Base-by-base conservation (phyloP, 768 basidiomycete genomes). In the Mycena amicta region DNA sequence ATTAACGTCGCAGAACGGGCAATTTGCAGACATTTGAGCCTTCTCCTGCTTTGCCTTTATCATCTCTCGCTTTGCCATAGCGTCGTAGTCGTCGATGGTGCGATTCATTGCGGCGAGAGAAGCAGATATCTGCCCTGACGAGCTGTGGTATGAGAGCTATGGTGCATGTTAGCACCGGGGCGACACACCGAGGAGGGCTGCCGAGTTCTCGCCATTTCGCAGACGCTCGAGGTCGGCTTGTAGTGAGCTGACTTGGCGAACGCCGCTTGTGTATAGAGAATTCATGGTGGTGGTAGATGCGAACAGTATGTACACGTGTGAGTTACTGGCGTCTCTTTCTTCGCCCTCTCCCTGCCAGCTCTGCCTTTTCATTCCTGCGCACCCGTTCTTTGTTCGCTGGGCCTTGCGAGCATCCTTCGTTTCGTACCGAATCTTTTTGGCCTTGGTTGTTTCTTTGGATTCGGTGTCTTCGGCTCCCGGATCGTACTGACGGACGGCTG, bases 1-100 rank as follows among this genome's bases (percentile, higher is more conserved):
- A 53, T 3, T 31, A 53, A 50, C 50, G 23, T 16, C 30, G 27
- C 31, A 27, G 49, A 15, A 12, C 40, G 40, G 43, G 22, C 43
- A 13, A 57, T 47, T 39, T 40, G 74, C 85, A 66, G 66, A 95
- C 92, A 90, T 89, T 70, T 90, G 83, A 0, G 95, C 97, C 76
- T 98, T 98, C 76, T 98, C 96, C 73, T 95, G 89, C 75, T 97
- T 98, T 45, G 92, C 87, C 66, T 92, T 93, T 52, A 98, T 95
- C 69, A 97, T 93, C 74, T 99, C 97, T 61, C 95, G 82, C 76
- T 89, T 92, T 0, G 92, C 93, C 92, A 98, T 95, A 8, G 91
- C 89, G 67, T 98, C 95, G 69, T 96, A 98, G 69, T 99, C 97
- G 60, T 98, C 95, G 62, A 98, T 88, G 53, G 97, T 95, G 56